These are phyloP conservation scores for Leishmania mexicana DNA, from an alignment of 208 protist genomes.

Conservation along the genomic window DNA sequence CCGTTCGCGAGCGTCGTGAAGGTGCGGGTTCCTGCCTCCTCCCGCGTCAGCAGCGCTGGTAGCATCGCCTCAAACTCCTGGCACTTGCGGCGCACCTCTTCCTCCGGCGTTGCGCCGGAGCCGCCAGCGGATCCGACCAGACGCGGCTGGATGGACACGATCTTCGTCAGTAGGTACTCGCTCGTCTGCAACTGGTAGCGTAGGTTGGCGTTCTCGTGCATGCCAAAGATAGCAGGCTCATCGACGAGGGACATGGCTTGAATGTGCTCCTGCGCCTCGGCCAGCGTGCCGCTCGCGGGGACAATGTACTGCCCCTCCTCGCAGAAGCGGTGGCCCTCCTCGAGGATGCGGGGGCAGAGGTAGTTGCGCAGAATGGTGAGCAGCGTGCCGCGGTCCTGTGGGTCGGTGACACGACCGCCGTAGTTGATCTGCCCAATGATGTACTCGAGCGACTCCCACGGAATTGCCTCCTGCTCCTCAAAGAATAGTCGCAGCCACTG, in stretches of 20 bases:
- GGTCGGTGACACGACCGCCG: conserved; percentile 98
- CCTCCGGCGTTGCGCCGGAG: conserved; percentile 68
- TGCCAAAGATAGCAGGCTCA: conserved; percentile 96
- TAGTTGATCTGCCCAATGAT: conserved; percentile 99
- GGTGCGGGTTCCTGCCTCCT: conserved; percentile 87
- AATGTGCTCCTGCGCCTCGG: conserved; percentile 83
- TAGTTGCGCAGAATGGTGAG: conserved; percentile 93
- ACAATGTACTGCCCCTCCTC: conserved; percentile 80
- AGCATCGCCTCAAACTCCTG: conserved; percentile 87
- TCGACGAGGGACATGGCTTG: conserved; percentile 89
- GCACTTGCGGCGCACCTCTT: conserved; percentile 92
- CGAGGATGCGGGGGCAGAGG: conserved; percentile 79
- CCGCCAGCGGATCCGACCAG: conserved; percentile 41
- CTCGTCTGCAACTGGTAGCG: conserved; percentile 96
- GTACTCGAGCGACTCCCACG: conserved; percentile 97
- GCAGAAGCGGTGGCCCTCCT: conserved; percentile 89
- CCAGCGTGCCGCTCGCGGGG: conserved; percentile 45
- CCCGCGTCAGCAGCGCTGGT: conserved; percentile 61
- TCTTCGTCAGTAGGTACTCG: conserved; percentile 88
- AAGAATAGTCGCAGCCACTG: conserved; percentile 97
- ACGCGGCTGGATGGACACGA: conserved; percentile 93
- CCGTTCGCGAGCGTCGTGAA: conserved; percentile 92
- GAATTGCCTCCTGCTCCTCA: conserved; percentile 94
- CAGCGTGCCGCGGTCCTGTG: conserved; percentile 94
- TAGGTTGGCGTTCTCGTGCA: conserved; percentile 98